Evolutionary conservation across 164 flowering plant genomes (phyloP).

Genomic region (Dillenia suffruticosa): DNA sequence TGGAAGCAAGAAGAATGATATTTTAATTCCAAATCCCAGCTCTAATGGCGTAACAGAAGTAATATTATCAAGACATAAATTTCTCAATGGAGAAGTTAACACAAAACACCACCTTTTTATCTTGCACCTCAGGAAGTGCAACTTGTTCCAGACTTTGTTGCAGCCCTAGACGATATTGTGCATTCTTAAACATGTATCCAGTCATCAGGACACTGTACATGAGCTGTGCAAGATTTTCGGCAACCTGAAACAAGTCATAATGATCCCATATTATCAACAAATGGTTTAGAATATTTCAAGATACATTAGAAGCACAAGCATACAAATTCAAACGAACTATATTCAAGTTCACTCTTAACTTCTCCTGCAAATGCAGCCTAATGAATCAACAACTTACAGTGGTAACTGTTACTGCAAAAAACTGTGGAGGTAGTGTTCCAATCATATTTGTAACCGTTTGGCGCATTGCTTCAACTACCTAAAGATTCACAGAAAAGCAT

Average conservation of each 20-base stretch:
- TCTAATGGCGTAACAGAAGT: too few relatives aligned
- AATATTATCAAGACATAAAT: too few relatives aligned
- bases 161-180: slow-evolving; percentile 80
- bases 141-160: slow-evolving; percentile 93
- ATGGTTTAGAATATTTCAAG: too few relatives aligned
- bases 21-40: too few relatives aligned
- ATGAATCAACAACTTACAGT: slow-evolving; percentile 51
- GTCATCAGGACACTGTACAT: slow-evolving; percentile 99
- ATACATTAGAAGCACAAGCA: too few relatives aligned
- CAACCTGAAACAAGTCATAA: slow-evolving; percentile 56
- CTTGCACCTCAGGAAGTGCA: slow-evolving; percentile 78
- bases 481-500: not conserved
- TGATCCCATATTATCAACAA: too few relatives aligned
- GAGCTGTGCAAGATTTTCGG: slow-evolving; percentile 98
- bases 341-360: too few relatives aligned
- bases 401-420: slow-evolving; percentile 88
- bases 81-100: not conserved
- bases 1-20: too few relatives aligned
- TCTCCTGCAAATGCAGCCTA: too few relatives aligned
- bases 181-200: slow-evolving; percentile 97
- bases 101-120: slow-evolving; percentile 35
- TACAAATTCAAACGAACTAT: too few relatives aligned
- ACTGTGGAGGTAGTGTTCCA: slow-evolving; percentile 95
- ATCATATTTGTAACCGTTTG: slow-evolving; percentile 97
- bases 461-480: slow-evolving; percentile 99